These are phyloP conservation scores for Marasmius sp. DNA, from an alignment of 1,284 basidiomycete species.

Conservation along the genomic window DNA sequence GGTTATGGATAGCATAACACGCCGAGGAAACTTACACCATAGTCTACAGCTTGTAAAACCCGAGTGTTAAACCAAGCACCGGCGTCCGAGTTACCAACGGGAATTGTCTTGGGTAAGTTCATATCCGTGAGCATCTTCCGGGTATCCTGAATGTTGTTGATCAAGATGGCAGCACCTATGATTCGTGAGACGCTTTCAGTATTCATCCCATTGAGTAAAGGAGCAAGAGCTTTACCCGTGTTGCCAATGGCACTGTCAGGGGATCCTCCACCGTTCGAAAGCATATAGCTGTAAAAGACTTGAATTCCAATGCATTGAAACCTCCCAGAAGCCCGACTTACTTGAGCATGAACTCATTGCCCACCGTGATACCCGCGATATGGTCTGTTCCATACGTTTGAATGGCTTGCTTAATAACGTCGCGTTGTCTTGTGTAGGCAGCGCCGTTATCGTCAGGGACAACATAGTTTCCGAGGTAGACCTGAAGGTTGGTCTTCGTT, in stretches of 20 bases:
- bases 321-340: slow-evolving; percentile 30
- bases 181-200: neutral
- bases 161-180: slow-evolving; percentile 54
- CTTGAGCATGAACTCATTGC: slow-evolving; percentile 85
- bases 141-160: slow-evolving; percentile 68
- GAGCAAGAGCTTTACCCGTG: slow-evolving; percentile 22
- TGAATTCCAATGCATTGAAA: neutral
- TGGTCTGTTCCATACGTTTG: slow-evolving; percentile 78
- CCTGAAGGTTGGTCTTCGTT: slow-evolving; percentile 86
- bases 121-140: slow-evolving; percentile 52
- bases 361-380: slow-evolving; percentile 79
- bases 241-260: slow-evolving; percentile 59
- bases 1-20: neutral
- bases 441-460: slow-evolving; percentile 58
- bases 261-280: slow-evolving; percentile 36
- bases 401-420: slow-evolving; percentile 66
- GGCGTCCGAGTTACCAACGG: slow-evolving; percentile 89
- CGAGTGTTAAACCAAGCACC: slow-evolving; percentile 80
- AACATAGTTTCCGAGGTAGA: slow-evolving; percentile 85
- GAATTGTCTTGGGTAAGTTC: slow-evolving; percentile 55
- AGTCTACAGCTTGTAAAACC: slow-evolving; percentile 75
- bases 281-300: slow-evolving; percentile 49
- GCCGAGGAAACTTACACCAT: slow-evolving; percentile 49
- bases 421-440: slow-evolving; percentile 75
- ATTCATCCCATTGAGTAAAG: neutral